Evolutionary conservation across 2,329 filamentous ascomycete species (phyloP).

Genomic region (Falciphora oryzae): DNA sequence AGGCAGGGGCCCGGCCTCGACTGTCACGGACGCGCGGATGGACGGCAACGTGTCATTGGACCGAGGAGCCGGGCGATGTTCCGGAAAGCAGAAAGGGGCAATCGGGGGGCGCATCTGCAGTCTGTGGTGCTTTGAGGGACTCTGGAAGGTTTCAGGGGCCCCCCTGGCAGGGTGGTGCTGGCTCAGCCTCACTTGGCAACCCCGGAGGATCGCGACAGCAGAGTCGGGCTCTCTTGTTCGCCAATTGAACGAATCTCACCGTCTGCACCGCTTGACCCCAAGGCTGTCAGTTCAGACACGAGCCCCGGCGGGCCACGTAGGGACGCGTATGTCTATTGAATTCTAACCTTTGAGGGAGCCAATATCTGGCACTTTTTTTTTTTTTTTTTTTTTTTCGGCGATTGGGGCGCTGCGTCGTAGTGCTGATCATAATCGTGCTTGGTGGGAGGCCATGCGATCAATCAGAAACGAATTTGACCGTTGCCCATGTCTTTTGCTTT

Average conservation of each 20-base stretch:
- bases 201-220: not conserved
- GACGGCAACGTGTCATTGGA: not conserved
- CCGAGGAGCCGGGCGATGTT: not conserved
- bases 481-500: not conserved
- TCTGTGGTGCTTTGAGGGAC: not conserved
- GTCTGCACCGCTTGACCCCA: not conserved
- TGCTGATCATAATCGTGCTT: too few relatives aligned
- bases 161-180: not conserved
- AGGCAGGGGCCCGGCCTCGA: too few relatives aligned
- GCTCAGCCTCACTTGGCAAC: not conserved
- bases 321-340: not conserved
- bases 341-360: not conserved
- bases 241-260: not conserved
- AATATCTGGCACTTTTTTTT: not conserved
- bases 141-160: not conserved
- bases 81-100: not conserved
- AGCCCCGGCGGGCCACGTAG: not conserved
- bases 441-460: not conserved
- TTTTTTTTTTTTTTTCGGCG: too few relatives aligned
- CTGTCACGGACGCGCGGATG: not conserved
- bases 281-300: not conserved
- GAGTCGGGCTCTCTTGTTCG: not conserved
- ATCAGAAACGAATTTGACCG: not conserved
- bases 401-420: conserved; percentile 1
- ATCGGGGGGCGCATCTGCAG: not conserved